These are phyloP conservation scores for Boletus insuetus DNA, from an alignment of 768 basidiomycete genomes.

Conservation along the genomic window DNA sequence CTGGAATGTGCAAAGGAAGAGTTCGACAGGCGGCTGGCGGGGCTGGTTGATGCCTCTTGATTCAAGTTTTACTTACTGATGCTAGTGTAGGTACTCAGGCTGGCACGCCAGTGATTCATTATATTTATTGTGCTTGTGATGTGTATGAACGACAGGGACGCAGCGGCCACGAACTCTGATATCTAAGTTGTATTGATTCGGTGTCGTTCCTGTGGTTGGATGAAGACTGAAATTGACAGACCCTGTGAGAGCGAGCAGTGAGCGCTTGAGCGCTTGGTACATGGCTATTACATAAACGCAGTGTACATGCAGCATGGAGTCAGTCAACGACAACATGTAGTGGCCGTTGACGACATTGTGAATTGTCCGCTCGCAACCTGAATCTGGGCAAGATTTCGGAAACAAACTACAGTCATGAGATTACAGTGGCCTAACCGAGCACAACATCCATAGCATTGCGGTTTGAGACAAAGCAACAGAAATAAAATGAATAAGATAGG, in stretches of 20 bases:
- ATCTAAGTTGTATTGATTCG: neutral
- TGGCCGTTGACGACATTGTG: neutral
- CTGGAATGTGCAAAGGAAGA: conserved; percentile 6
- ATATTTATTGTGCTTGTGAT: neutral
- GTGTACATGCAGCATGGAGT: too few relatives aligned
- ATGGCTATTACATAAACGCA: neutral
- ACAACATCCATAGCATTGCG: conserved; percentile 31
- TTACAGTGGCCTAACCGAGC: conserved; percentile 6
- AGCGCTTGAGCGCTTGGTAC: too few relatives aligned
- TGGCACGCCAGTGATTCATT: conserved; percentile 3
- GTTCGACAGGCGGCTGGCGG: conserved; percentile 5
- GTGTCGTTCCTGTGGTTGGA: neutral
- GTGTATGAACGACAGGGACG: neutral
- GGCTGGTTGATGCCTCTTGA: neutral
- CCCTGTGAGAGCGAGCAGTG: too few relatives aligned
- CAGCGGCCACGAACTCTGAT: neutral
- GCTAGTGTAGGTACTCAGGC: neutral
- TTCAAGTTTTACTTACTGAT: neutral
- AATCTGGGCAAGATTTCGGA: neutral
- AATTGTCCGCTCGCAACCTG: neutral
- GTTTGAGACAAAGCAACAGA: conserved; percentile 27
- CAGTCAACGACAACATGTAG: too few relatives aligned
- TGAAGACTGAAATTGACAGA: neutral
- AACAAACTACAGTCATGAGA: neutral
- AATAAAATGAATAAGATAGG: conserved; percentile 35